phyloP scores from a whole-genome alignment of 2,329 filamentous ascomycete species.

The Didymella arachidicola region DNA sequence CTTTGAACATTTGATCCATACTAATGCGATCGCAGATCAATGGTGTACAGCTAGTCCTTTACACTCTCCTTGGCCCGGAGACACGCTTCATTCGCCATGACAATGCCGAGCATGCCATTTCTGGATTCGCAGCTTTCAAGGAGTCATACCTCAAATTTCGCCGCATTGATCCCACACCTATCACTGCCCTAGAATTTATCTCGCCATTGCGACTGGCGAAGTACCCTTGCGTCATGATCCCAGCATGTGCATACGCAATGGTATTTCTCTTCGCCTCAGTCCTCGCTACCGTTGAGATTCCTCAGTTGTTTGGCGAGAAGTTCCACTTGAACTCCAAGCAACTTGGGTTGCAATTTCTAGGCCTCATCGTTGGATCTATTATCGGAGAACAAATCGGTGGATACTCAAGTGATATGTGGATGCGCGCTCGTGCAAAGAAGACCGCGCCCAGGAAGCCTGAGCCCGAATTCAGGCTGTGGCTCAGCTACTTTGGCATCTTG shows the following conservation, averaged over 20 bases:
- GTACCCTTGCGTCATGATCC: constrained; percentile 59
- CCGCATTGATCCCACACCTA: constrained; percentile 62
- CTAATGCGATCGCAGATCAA: constrained; percentile 55
- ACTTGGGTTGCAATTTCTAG: constrained; percentile 65
- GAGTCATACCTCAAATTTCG: constrained; percentile 56
- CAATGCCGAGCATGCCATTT: constrained; percentile 41
- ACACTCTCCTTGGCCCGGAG: constrained; percentile 60
- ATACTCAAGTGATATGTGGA: constrained; percentile 62
- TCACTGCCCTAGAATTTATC: constrained; percentile 60
- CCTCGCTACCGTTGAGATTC: constrained; percentile 65
- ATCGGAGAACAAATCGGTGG: constrained; percentile 67
- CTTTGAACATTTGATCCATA: background rate
- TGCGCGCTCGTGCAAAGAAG: constrained; percentile 52
- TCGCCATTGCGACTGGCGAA: constrained; percentile 58
- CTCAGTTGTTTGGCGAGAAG: constrained; percentile 63
- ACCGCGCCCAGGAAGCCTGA: constrained; percentile 53
- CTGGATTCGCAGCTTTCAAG: constrained; percentile 51
- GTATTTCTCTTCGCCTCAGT: constrained; percentile 64
- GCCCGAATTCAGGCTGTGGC: constrained; percentile 65
- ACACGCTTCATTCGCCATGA: constrained; percentile 61
- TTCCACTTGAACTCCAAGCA: constrained; percentile 66
- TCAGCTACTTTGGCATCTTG: constrained; percentile 62
- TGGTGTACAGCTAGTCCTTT: constrained; percentile 63
- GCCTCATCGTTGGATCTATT: constrained; percentile 64
- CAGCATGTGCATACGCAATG: constrained; percentile 63